A percentile compares a stretch with the other conserved stretches of the same genome.
Evolutionary conservation across 2,329 filamentous ascomycete genomes (phyloP).

Genomic region (Rutstroemia sp.): DNA sequence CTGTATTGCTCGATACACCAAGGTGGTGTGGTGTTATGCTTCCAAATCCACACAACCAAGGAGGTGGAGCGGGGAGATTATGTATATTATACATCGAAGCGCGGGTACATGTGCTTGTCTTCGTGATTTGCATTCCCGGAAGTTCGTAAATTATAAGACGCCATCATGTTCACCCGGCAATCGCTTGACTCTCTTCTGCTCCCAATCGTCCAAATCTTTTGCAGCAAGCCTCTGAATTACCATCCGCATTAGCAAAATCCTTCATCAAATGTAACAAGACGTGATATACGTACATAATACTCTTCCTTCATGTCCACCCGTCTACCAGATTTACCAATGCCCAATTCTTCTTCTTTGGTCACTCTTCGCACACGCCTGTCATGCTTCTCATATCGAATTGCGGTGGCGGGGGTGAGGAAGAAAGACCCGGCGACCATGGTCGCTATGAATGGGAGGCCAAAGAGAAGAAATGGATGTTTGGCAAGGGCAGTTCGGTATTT

Average conservation of each 20-base stretch:
- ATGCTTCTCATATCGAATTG: slow-evolving; percentile 86
- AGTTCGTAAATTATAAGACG: slow-evolving; percentile 44
- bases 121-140: background rate
- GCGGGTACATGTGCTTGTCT: background rate
- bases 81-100: background rate
- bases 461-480: slow-evolving; percentile 81
- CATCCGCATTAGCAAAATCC: slow-evolving; percentile 10
- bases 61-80: background rate
- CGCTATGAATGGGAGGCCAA: slow-evolving; percentile 85
- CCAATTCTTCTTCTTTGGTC: slow-evolving; percentile 78
- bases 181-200: slow-evolving; percentile 88
- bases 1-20: background rate
- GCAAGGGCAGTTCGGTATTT: slow-evolving; percentile 69
- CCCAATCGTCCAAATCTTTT: slow-evolving; percentile 93
- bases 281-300: slow-evolving; percentile 63
- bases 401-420: slow-evolving; percentile 87
- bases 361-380: slow-evolving; percentile 84
- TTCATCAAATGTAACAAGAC: background rate
- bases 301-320: slow-evolving; percentile 77
- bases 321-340: slow-evolving; percentile 62
- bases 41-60: background rate
- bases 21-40: background rate
- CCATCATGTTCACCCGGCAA: slow-evolving; percentile 88
- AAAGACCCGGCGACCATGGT: slow-evolving; percentile 91
- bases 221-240: slow-evolving; percentile 63